phyloP scores from a whole-genome alignment of 345 rosid species.

The Mallotus nudiflorus region DNA sequence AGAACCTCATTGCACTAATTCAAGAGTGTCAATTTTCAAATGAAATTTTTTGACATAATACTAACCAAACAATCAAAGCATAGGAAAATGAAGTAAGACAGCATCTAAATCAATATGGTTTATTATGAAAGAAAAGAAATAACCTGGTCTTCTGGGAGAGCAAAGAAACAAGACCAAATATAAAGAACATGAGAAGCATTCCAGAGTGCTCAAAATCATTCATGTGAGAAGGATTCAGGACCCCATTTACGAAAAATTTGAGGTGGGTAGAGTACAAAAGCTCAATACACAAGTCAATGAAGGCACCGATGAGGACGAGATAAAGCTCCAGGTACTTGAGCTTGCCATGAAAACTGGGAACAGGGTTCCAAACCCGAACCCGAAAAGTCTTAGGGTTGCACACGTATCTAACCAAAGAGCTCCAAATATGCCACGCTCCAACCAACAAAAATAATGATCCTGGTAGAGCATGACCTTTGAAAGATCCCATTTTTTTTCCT shows the following conservation, averaged over 20 bases:
- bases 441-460: conserved; percentile 81
- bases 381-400: conserved; percentile 69
- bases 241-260: conserved; percentile 70
- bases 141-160: conserved; percentile 83
- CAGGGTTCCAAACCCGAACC: conserved; percentile 84
- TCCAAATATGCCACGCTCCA: conserved; percentile 89
- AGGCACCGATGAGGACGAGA: conserved; percentile 66
- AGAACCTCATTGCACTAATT: no score
- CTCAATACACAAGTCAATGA: conserved; percentile 82
- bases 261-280: conserved; percentile 92
- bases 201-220: conserved; percentile 95
- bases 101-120: no score
- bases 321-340: conserved; percentile 82
- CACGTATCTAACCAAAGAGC: conserved; percentile 56
- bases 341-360: conserved; percentile 78
- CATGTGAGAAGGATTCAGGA: conserved; percentile 81
- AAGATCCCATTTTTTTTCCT: conserved; percentile 74
- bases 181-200: conserved; percentile 95
- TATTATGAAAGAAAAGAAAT: conserved; percentile 13
- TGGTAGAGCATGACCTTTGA: conserved; percentile 87
- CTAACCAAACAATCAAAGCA: no score
- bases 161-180: conserved; percentile 65
- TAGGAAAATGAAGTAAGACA: no score
- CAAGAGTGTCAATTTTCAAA: no score
- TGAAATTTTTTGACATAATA: no score